Evolutionary conservation across 805 yeast genomes (phyloP), one percentile per base, ranked within the genome.

Genomic region (Myxozyma vanderwaltii): DNA sequence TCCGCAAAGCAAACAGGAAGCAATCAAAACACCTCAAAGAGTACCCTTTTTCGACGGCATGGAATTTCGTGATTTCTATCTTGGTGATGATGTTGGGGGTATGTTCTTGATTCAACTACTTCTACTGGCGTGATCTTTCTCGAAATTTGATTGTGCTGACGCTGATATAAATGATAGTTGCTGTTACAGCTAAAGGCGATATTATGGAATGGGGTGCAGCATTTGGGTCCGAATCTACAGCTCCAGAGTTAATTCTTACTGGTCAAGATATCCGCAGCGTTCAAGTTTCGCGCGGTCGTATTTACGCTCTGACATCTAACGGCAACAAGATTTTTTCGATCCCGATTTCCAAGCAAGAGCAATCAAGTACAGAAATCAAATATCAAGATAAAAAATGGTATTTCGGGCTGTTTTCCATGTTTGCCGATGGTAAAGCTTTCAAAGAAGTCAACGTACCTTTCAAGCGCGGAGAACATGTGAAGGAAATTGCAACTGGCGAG

Each of bases 171-270:
- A 27, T 44, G 8, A n/a, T 12, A 47, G 70, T 79, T 3, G 90
- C 90, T 0, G 81, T 89, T 17, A 82, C 85, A 61, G 77, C 78
- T 0, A 81, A 80, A 15, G 98, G 97, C 19, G 81, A 86, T 67
- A 77, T 90, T 33, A 84, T 83, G 56, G 88, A 86, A 69, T 89
- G 91, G 88, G 83, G 84, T n/a, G 68, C 71, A 29, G 81, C 79
- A 0, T 69, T 68, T 54, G 68, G 72, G 44, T 58, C 65, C 15
- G 61, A 65, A 3, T 71, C 76, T 17, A 63, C 65, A 0, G 58
- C 68, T 3, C 79, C 80, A 2, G 57, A 68, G 48, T 57, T 69
- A 23, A 73, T 83, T 1, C 61, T 86, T 17, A 76, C 74, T 47
- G 84, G 84, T 6, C 77, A 82, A 63, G 71, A 79, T 7, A 68